phyloP scores from a whole-genome alignment of 306 rosid species.

The Vicia sativa region DNA sequence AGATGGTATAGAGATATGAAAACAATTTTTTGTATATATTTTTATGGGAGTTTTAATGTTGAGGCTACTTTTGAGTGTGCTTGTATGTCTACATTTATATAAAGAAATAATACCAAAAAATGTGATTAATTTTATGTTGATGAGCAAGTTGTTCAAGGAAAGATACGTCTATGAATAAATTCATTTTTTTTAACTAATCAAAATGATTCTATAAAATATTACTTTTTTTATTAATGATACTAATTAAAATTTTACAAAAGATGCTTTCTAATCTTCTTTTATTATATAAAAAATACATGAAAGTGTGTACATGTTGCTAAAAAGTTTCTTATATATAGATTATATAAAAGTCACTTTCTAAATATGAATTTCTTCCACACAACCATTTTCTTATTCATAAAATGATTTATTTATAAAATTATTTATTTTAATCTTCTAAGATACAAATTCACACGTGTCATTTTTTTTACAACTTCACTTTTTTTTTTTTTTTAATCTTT shows the following conservation, averaged over 20 bases:
- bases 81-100: not conserved
- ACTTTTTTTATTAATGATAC: no score
- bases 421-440: not conserved
- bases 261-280: no score
- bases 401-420: not conserved
- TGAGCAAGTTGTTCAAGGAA: slow-evolving; percentile 4
- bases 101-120: not conserved
- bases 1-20: not conserved
- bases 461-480: no score
- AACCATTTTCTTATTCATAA: not conserved
- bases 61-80: not conserved
- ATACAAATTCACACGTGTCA: not conserved
- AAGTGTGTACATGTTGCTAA: not conserved
- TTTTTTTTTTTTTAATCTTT: not conserved
- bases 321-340: no score
- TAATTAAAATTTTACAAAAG: no score
- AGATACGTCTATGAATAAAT: not conserved
- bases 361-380: not conserved
- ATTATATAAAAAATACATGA: no score
- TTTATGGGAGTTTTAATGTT: not conserved
- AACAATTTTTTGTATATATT: not conserved
- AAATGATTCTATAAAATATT: no score
- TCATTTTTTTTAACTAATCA: no score
- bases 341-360: not conserved
- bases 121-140: not conserved